A percentile compares a stretch with the other conserved stretches of the same genome.
These are phyloP conservation scores for Grosmannia huntii DNA, from an alignment of 2,329 filamentous ascomycete genomes.

Conservation along the genomic window DNA sequence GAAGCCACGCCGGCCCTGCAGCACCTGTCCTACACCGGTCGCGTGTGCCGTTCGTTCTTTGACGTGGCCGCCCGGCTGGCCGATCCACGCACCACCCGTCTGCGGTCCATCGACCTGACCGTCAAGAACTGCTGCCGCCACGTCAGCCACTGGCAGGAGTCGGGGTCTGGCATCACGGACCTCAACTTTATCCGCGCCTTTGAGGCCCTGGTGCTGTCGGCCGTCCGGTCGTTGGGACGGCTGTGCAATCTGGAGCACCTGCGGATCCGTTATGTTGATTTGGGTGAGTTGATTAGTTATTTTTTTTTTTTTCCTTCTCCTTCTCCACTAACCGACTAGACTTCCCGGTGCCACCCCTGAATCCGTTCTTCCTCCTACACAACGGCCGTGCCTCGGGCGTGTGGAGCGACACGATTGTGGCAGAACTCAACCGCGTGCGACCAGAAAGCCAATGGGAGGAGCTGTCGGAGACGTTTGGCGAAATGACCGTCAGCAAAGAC, in stretches of 20 bases:
- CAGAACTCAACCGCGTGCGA: constrained; percentile 44
- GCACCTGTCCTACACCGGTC: constrained; percentile 59
- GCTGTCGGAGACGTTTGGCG: constrained; percentile 51
- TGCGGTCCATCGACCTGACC: constrained; percentile 57
- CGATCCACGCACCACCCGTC: constrained; percentile 32
- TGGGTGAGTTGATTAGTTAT: constrained; percentile 32
- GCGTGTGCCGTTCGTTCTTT: constrained; percentile 59
- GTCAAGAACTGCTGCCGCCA: constrained; percentile 63
- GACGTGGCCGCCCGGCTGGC: constrained; percentile 38
- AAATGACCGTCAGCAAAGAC: constrained; percentile 45
- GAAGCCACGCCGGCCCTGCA: constrained; percentile 48
- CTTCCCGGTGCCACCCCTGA: constrained; percentile 55
- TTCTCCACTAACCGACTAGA: constrained; percentile 29
- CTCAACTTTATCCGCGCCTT: constrained; percentile 61
- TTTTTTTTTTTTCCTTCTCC: not conserved
- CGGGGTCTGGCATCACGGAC: constrained; percentile 57
- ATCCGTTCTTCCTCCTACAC: constrained; percentile 57
- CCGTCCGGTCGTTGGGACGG: constrained; percentile 45
- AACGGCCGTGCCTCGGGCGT: constrained; percentile 52
- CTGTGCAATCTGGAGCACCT: constrained; percentile 50
- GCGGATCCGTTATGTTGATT: constrained; percentile 62
- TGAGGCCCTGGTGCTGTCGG: constrained; percentile 53
- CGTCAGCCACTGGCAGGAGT: constrained; percentile 42
- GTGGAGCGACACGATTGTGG: constrained; percentile 57
- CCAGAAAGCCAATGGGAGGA: constrained; percentile 47